Conservation (phyloP, 441 rosid species). For the Jatropha podagrica region DNA sequence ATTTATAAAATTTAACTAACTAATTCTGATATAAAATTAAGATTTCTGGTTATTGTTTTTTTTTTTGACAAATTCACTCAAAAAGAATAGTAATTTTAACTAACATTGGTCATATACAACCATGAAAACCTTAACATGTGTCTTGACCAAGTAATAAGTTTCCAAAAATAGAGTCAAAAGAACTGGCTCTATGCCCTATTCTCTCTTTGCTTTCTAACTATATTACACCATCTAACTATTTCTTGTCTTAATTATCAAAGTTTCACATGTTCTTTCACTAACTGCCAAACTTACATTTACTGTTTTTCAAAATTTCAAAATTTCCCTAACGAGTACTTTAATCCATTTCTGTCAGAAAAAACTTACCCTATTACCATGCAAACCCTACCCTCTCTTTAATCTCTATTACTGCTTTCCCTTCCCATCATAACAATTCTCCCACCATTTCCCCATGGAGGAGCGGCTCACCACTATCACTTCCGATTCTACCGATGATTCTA, state of each 20-base stretch:
- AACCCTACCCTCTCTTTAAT: constrained; percentile 20
- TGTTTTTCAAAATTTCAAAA: neutral
- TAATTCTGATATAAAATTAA: too few relatives aligned
- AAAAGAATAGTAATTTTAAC: too few relatives aligned
- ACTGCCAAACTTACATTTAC: neutral
- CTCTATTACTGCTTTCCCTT: neutral
- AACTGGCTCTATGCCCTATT: too few relatives aligned
- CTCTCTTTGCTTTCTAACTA: too few relatives aligned
- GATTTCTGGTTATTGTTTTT: too few relatives aligned
- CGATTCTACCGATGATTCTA: neutral
- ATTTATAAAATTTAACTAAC: too few relatives aligned
- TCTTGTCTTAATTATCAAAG: neutral
- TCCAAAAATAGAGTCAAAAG: neutral
- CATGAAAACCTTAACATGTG: too few relatives aligned
- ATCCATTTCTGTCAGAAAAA: neutral
- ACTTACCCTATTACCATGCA: constrained; percentile 30
- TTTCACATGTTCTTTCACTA: neutral
- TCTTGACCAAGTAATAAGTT: constrained; percentile 7
- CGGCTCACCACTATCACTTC: constrained; percentile 18
- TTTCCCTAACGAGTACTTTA: neutral
- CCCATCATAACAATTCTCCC: constrained; percentile 21
- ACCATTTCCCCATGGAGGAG: constrained; percentile 46
- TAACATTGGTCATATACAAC: too few relatives aligned
- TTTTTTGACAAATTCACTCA: too few relatives aligned
- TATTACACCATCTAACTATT: neutral